Percentiles rank a stretch among this genome's conserved stretches.
phyloP scores from a whole-genome alignment of 2,329 filamentous ascomycete species.

The Fusarium sororula region DNA sequence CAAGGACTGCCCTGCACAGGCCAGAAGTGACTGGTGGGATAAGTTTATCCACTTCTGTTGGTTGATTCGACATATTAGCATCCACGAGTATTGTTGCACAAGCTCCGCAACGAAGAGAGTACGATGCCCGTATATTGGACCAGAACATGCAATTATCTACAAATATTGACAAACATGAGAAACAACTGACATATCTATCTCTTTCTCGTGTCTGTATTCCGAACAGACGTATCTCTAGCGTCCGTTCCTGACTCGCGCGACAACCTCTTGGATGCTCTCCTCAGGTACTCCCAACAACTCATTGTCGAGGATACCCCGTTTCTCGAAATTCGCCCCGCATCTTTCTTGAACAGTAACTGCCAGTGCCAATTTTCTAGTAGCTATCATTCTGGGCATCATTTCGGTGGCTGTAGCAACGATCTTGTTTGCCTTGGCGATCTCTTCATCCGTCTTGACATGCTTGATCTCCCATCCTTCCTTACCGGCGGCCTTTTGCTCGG shows the following conservation, averaged over 20 bases:
- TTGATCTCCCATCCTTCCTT: background rate
- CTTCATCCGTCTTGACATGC: background rate
- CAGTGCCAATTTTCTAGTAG: background rate
- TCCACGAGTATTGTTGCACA: background rate
- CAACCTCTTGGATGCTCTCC: background rate
- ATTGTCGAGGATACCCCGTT: background rate
- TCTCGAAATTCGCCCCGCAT: background rate
- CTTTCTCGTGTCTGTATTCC: accelerated
- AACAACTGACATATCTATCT: accelerated
- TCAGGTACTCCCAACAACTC: background rate
- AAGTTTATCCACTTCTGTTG: background rate
- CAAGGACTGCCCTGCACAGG: background rate
- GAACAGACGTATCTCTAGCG: background rate
- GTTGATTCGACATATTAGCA: background rate
- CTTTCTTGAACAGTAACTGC: background rate
- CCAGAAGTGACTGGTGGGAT: background rate
- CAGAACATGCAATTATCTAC: accelerated
- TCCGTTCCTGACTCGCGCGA: background rate
- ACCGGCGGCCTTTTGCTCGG: background rate
- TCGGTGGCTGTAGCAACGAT: background rate
- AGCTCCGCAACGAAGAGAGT: background rate
- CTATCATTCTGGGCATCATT: background rate
- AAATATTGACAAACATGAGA: background rate
- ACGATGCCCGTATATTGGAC: accelerated
- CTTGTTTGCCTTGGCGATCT: background rate